phyloP scores from a whole-genome alignment of 176 grass and related monocot genomes.

The Oryza nivara region DNA sequence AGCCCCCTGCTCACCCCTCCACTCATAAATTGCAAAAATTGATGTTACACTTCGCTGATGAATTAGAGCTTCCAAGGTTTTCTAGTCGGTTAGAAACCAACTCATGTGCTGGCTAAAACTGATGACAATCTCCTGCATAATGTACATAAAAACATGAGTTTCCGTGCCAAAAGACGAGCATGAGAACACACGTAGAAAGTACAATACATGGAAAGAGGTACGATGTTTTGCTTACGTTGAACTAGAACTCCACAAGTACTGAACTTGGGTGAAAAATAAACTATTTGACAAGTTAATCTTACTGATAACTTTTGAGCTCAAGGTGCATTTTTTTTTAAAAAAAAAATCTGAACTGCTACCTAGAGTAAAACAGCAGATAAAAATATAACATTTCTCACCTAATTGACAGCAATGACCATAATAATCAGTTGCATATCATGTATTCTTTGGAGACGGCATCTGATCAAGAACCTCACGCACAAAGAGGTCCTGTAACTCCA shows the following conservation, averaged over 20 bases:
- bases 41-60: not conserved
- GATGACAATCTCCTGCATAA: not conserved
- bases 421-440: constrained; percentile 22
- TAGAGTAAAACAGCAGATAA: not conserved
- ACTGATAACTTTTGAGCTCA: not conserved
- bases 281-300: not conserved
- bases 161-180: not conserved
- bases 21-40: not conserved
- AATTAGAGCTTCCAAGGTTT: not conserved
- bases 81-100: not conserved
- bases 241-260: not conserved
- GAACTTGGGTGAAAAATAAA: not conserved
- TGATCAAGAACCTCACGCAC: constrained; percentile 38
- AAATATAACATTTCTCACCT: constrained; percentile 13
- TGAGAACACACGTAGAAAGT: not conserved
- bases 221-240: not conserved
- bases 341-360: not conserved
- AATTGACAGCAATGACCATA: constrained; percentile 18
- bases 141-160: not conserved
- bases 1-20: not conserved
- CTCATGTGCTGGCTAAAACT: not conserved
- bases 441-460: constrained; percentile 15
- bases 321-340: not conserved
- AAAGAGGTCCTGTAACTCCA: constrained; percentile 63
- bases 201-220: not conserved